Percentiles rank a stretch among this genome's conserved stretches.
These are phyloP conservation scores for Lachancea waltii DNA, from an alignment of 805 yeast genomes.

Conservation along the genomic window DNA sequence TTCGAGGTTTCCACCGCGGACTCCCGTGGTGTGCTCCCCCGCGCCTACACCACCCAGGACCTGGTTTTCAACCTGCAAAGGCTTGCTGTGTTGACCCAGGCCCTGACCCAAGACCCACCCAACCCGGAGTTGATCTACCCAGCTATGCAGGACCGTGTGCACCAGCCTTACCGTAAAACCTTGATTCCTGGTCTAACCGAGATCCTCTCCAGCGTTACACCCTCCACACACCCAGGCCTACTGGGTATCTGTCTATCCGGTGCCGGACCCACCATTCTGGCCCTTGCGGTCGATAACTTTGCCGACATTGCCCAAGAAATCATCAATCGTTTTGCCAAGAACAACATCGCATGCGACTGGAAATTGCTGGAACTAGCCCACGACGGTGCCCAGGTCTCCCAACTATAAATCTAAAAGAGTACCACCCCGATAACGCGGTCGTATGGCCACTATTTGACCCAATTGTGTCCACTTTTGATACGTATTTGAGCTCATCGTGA, in stretches of 20 bases:
- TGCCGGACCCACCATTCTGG: slow-evolving; percentile 96
- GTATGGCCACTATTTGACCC: too few species aligned
- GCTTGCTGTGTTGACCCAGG: slow-evolving; percentile 85
- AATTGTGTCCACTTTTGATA: too few species aligned
- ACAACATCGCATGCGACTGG: slow-evolving; percentile 72
- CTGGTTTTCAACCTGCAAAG: slow-evolving; percentile 91
- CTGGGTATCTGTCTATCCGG: slow-evolving; percentile 94
- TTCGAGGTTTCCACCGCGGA: slow-evolving; percentile 92
- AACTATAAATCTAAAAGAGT: background rate
- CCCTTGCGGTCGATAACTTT: slow-evolving; percentile 84
- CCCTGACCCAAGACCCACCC: slow-evolving; percentile 80
- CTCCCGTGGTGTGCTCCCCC: slow-evolving; percentile 85
- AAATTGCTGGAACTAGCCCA: slow-evolving; percentile 76
- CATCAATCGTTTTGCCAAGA: slow-evolving; percentile 57
- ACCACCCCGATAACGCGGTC: too few species aligned
- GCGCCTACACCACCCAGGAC: slow-evolving; percentile 68
- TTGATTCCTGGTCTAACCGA: slow-evolving; percentile 87
- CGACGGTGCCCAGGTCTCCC: slow-evolving; percentile 68
- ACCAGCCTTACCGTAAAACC: slow-evolving; percentile 93
- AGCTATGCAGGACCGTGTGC: slow-evolving; percentile 94
- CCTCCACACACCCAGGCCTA: slow-evolving; percentile 74
- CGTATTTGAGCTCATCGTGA: too few species aligned
- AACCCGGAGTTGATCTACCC: slow-evolving; percentile 78
- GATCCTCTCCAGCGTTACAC: slow-evolving; percentile 73
- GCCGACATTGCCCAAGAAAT: slow-evolving; percentile 78